Evolutionary conservation across 306 rosid genomes (phyloP).

Genomic region (Quercus berberidifolia): DNA sequence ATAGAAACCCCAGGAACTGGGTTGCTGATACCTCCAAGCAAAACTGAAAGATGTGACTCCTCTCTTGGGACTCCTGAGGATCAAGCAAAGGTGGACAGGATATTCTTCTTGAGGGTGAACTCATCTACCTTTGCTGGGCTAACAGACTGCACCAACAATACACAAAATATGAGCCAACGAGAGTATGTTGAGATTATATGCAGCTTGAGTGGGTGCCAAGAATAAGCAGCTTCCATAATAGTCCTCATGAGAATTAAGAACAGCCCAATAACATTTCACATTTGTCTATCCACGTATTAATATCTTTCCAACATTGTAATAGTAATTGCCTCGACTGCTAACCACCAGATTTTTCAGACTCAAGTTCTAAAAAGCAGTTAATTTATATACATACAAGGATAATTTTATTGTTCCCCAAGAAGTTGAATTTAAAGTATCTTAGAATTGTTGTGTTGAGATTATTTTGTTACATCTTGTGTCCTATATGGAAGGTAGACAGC

Average conservation of each 20-base stretch:
- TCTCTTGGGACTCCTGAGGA: constrained; percentile 19
- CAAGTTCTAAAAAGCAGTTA: neutral
- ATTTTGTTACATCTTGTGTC: neutral
- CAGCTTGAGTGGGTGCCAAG: neutral
- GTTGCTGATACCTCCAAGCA: constrained; percentile 19
- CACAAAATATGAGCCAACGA: neutral
- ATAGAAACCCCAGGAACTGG: constrained; percentile 9
- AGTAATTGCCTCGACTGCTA: neutral
- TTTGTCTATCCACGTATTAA: neutral
- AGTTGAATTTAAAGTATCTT: neutral
- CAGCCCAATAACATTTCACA: neutral
- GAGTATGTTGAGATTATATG: constrained; percentile 5
- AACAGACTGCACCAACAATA: constrained; percentile 51
- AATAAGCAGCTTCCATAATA: neutral
- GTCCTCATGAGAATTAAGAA: neutral
- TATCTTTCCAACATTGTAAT: too few species aligned
- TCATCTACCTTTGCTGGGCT: constrained; percentile 86
- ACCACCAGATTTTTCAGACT: neutral
- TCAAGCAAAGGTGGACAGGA: constrained; percentile 60
- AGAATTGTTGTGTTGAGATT: neutral
- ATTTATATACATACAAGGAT: neutral
- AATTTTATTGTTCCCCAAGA: neutral
- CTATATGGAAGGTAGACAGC: neutral
- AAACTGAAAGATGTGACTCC: constrained; percentile 5
- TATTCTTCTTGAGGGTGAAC: constrained; percentile 78